These are phyloP conservation scores for Talaromyces ruber DNA, from an alignment of 495 filamentous ascomycete genomes.

Conservation along the genomic window DNA sequence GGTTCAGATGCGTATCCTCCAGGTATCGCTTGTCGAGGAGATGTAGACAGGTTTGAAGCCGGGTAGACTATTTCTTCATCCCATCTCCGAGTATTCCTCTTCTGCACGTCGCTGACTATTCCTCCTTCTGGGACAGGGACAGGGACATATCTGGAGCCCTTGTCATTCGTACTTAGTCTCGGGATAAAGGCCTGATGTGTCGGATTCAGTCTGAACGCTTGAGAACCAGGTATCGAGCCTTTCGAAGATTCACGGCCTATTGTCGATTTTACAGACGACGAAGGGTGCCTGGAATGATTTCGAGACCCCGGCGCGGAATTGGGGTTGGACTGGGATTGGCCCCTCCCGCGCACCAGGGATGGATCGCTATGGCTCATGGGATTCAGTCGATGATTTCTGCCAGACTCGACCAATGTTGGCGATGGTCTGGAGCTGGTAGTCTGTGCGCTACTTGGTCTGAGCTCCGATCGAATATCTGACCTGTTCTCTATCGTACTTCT, in stretches of 20 bases:
- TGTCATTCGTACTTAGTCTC: neutral
- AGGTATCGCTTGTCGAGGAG: conserved; percentile 14
- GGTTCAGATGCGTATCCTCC: conserved; percentile 19
- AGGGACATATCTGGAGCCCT: neutral
- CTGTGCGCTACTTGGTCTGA: neutral
- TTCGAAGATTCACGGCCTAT: conserved; percentile 18
- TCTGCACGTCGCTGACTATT: neutral
- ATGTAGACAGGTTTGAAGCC: conserved; percentile 32
- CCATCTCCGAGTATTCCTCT: neutral
- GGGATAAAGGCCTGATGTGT: neutral
- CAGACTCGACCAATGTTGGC: conserved; percentile 25
- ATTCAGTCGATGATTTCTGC: conserved; percentile 16
- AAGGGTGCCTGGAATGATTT: conserved; percentile 16
- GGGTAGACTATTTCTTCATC: conserved; percentile 18
- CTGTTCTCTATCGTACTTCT: neutral
- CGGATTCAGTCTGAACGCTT: neutral
- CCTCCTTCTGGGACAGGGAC: neutral
- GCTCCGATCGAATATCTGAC: neutral
- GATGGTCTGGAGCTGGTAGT: conserved; percentile 20
- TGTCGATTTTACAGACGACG: conserved; percentile 12
- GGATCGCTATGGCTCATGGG: conserved; percentile 33
- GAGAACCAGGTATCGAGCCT: conserved; percentile 9
- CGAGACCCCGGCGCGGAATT: conserved; percentile 17
- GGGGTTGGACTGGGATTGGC: conserved; percentile 5
- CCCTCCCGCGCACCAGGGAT: conserved; percentile 8